phyloP scores from a whole-genome alignment of 768 basidiomycete species.

The Leccinum imitatum region DNA sequence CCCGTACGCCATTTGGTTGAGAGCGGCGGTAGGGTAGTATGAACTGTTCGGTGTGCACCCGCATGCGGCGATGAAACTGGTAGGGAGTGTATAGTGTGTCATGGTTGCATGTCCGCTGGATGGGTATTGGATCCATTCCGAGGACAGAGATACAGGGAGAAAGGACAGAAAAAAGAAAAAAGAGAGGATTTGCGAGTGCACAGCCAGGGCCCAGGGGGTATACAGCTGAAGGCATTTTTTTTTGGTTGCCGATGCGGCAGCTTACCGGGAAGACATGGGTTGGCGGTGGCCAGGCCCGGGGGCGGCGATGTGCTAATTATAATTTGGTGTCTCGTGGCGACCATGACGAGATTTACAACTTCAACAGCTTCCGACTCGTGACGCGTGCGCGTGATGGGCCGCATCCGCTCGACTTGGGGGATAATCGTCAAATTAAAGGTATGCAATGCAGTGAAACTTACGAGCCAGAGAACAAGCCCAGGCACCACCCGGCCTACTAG shows the following conservation, averaged over 20 bases:
- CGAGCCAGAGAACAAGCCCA: too few relatives aligned
- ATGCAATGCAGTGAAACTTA: too few relatives aligned
- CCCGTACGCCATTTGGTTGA: constrained; percentile 79
- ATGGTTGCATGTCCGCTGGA: constrained; percentile 65
- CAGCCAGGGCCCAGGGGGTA: neutral
- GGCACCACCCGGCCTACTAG: too few relatives aligned
- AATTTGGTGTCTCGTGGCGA: neutral
- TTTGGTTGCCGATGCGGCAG: neutral
- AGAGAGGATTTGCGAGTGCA: constrained; percentile 22
- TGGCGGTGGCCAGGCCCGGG: neutral
- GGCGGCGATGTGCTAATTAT: constrained; percentile 8
- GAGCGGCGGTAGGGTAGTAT: constrained; percentile 72
- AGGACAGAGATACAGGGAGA: constrained; percentile 25
- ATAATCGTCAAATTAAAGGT: too few relatives aligned
- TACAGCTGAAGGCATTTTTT: constrained; percentile 18
- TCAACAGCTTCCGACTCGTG: neutral
- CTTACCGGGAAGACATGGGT: constrained; percentile 16
- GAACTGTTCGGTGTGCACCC: constrained; percentile 71
- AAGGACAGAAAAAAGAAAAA: constrained; percentile 24
- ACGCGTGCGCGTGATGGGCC: too few relatives aligned
- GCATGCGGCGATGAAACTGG: constrained; percentile 58
- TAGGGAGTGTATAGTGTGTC: constrained; percentile 66
- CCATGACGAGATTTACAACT: neutral
- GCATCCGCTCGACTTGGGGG: neutral
- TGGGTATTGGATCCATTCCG: constrained; percentile 66